phyloP scores from a whole-genome alignment of 805 yeast species.

The Jamesozyma lodderae region DNA sequence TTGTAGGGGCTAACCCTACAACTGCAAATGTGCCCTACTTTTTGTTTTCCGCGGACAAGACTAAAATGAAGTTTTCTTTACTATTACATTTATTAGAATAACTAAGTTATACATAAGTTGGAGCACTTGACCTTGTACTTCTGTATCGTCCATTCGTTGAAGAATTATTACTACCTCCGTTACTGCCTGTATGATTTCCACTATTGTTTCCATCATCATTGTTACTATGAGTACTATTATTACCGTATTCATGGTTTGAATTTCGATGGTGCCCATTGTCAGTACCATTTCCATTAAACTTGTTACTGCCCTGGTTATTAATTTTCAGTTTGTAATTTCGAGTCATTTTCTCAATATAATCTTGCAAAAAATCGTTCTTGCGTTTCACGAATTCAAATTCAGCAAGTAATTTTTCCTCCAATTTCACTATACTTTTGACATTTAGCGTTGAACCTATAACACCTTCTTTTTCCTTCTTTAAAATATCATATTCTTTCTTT shows the following conservation, averaged over 20 bases:
- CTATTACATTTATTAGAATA: too few species aligned
- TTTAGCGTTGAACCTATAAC: constrained; percentile 27
- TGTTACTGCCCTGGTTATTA: too few species aligned
- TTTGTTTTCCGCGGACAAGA: too few species aligned
- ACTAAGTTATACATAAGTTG: constrained; percentile 11
- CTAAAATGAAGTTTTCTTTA: too few species aligned
- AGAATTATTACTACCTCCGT: not conserved
- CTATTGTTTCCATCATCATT: not conserved
- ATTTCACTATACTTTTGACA: constrained; percentile 4
- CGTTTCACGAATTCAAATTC: constrained; percentile 10
- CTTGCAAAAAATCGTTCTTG: constrained; percentile 14
- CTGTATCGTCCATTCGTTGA: constrained; percentile 8
- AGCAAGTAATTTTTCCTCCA: constrained; percentile 9
- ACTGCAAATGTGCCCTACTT: too few species aligned
- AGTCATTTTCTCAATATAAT: constrained; percentile 17
- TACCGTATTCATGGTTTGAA: not conserved
- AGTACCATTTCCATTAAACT: not conserved
- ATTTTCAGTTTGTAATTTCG: constrained; percentile 1
- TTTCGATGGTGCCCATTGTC: not conserved
- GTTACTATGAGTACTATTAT: not conserved
- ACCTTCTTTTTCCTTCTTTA: constrained; percentile 30
- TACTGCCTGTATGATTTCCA: not conserved
- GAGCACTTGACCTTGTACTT: constrained; percentile 17
- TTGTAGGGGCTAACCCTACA: too few species aligned
- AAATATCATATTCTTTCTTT: constrained; percentile 19